A percentile compares a stretch with the other conserved stretches of the same genome.
Conservation (phyloP, 2,329 filamentous ascomycete genomes). For the Myrmaecium sp. region DNA sequence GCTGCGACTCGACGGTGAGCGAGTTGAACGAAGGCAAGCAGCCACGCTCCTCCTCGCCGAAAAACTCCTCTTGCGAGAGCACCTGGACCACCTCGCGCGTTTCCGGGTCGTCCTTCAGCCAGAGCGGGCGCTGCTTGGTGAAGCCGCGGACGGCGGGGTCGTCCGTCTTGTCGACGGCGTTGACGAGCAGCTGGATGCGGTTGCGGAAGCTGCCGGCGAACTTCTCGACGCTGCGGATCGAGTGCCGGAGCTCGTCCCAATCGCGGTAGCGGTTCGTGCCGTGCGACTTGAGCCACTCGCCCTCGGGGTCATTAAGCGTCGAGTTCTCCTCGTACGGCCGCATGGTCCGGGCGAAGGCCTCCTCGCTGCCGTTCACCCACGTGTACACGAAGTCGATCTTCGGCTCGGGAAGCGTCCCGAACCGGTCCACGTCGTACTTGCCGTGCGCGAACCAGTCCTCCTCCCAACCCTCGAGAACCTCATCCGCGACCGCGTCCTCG, state of each 20-base stretch:
- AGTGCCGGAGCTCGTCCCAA: conserved; percentile 29
- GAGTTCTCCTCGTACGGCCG: conserved; percentile 24
- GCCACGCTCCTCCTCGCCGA: conserved; percentile 18
- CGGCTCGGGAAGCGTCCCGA: conserved; percentile 21
- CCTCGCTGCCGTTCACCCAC: conserved; percentile 28
- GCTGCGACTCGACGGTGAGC: conserved; percentile 26
- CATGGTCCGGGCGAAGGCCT: conserved; percentile 20
- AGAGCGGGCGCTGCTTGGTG: conserved; percentile 19
- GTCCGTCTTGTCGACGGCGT: conserved; percentile 16
- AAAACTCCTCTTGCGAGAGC: conserved; percentile 26
- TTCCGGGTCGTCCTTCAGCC: conserved; percentile 19
- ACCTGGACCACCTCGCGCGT: conserved; percentile 25
- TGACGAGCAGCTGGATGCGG: conserved; percentile 28
- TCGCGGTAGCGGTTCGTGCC: conserved; percentile 28
- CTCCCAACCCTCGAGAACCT: conserved; percentile 25
- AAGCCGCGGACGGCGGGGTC: conserved; percentile 5
- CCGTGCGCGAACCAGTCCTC: conserved; percentile 25
- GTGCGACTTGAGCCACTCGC: conserved; percentile 25
- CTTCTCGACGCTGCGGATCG: conserved; percentile 25
- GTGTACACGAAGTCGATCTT: conserved; percentile 29
- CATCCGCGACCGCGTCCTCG: conserved; percentile 20
- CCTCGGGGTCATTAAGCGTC: conserved; percentile 23
- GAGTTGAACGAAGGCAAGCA: conserved; percentile 30
- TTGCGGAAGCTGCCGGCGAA: conserved; percentile 25
- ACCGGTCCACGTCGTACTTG: conserved; percentile 14